These are phyloP conservation scores for Cenococcum geophilum DNA, from an alignment of 495 filamentous ascomycete species.

Conservation along the genomic window DNA sequence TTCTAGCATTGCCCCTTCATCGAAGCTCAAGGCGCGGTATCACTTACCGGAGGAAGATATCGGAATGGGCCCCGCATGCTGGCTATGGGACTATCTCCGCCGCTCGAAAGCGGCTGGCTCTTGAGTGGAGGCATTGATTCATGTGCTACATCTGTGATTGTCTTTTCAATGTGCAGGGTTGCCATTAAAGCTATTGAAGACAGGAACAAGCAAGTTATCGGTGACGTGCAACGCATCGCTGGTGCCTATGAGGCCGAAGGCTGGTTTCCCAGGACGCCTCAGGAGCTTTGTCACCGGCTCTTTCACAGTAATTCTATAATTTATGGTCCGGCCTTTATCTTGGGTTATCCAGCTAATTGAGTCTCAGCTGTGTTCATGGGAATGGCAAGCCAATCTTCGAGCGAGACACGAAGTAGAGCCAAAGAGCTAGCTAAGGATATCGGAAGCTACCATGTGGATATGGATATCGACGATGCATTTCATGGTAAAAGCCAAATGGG, in stretches of 20 bases:
- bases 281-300: constrained; percentile 47
- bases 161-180: constrained; percentile 46
- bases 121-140: constrained; percentile 69
- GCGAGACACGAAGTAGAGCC: constrained; percentile 67
- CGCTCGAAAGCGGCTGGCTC: constrained; percentile 31
- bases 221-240: constrained; percentile 58
- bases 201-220: constrained; percentile 63
- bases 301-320: constrained; percentile 48
- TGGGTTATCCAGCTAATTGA: no score
- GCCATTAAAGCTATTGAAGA: constrained; percentile 59
- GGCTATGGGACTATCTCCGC: constrained; percentile 81
- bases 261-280: constrained; percentile 47
- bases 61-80: constrained; percentile 62
- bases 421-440: constrained; percentile 61
- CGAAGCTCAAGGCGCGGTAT: constrained; percentile 42
- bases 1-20: constrained; percentile 25
- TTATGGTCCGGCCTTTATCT: no score
- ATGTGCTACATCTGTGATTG: constrained; percentile 59
- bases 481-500: constrained; percentile 21
- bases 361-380: constrained; percentile 64
- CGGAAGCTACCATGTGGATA: constrained; percentile 66
- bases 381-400: constrained; percentile 60
- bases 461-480: constrained; percentile 68
- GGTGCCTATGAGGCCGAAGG: constrained; percentile 47
- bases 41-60: constrained; percentile 72